Evolutionary conservation across 352 stramenopile species (phyloP).

Genomic region (Phytophthora meadii): DNA sequence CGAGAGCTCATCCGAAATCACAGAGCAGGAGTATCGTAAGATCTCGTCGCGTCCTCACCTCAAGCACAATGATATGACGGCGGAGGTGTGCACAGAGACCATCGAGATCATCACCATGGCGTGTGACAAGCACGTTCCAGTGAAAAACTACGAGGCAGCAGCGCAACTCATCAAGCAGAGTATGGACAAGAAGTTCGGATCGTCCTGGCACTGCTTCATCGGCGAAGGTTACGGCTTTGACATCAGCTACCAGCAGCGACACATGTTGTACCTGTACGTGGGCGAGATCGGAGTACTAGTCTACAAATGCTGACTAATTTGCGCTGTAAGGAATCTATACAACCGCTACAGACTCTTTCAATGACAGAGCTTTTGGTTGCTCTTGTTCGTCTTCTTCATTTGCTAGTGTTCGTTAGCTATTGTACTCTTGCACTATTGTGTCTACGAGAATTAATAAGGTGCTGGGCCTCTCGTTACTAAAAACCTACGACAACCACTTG

Average conservation of each 20-base stretch:
- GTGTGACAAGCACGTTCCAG: conserved; percentile 94
- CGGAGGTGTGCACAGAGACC: conserved; percentile 94
- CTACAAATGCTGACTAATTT: conserved; percentile 92
- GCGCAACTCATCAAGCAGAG: conserved; percentile 95
- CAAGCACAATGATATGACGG: conserved; percentile 92
- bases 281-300: conserved; percentile 94
- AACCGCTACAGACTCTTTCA: conserved; percentile 7
- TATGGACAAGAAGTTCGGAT: conserved; percentile 98
- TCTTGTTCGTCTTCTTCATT: conserved; percentile 8
- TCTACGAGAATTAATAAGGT: conserved; percentile 22
- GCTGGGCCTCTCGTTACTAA: conserved; percentile 21
- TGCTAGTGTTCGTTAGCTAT: conserved; percentile 28
- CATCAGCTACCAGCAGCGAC: conserved; percentile 95
- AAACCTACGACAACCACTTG: conserved; percentile 16
- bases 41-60: conserved; percentile 84
- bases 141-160: conserved; percentile 95
- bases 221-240: conserved; percentile 97
- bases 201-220: conserved; percentile 96
- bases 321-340: too few relatives aligned
- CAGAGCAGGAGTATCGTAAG: conserved; percentile 84
- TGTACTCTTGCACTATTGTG: conserved; percentile 33
- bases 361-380: conserved; percentile 5
- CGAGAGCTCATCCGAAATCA: conserved; percentile 56
- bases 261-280: conserved; percentile 96
- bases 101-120: conserved; percentile 97